phyloP scores from a whole-genome alignment of 768 basidiomycete genomes.

The Hydnum rufescens region DNA sequence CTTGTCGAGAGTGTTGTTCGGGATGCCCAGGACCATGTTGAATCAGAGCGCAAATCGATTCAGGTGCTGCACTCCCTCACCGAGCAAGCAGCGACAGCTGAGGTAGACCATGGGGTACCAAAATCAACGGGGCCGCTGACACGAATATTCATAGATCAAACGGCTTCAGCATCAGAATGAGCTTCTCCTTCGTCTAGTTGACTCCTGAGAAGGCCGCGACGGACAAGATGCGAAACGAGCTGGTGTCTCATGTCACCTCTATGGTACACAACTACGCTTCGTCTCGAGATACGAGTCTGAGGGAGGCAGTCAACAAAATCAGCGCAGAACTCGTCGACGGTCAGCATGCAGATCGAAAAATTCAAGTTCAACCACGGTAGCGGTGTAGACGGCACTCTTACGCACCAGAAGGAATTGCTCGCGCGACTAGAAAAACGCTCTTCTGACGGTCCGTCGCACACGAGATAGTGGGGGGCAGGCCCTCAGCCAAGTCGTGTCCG shows the following conservation, averaged over 20 bases:
- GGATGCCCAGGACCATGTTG: constrained; percentile 37
- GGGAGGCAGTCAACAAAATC: constrained; percentile 33
- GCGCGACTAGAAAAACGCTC: constrained; percentile 11
- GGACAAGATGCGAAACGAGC: constrained; percentile 46
- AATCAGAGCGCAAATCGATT: constrained; percentile 32
- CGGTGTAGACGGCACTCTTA: constrained; percentile 20
- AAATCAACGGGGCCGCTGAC: not conserved
- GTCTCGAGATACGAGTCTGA: constrained; percentile 45
- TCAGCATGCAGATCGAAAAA: constrained; percentile 28
- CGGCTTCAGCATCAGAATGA: constrained; percentile 55
- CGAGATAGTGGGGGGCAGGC: constrained; percentile 24
- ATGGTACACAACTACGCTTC: constrained; percentile 52
- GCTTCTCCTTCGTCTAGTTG: constrained; percentile 36
- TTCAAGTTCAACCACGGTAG: constrained; percentile 32
- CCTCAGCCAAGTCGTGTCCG: not conserved
- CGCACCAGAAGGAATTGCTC: constrained; percentile 2
- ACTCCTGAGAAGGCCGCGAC: constrained; percentile 45
- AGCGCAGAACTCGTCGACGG: constrained; percentile 36
- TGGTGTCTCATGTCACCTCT: constrained; percentile 54
- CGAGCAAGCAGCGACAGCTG: constrained; percentile 11
- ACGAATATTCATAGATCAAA: constrained; percentile 19
- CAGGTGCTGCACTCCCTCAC: constrained; percentile 18
- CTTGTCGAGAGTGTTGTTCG: constrained; percentile 40
- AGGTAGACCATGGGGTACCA: constrained; percentile 10
- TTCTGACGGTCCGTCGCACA: constrained; percentile 30